Percentiles rank a stretch among this genome's conserved stretches.
Conservation (phyloP, 768 basidiomycete genomes). For the Macrolepiota albuminosa region DNA sequence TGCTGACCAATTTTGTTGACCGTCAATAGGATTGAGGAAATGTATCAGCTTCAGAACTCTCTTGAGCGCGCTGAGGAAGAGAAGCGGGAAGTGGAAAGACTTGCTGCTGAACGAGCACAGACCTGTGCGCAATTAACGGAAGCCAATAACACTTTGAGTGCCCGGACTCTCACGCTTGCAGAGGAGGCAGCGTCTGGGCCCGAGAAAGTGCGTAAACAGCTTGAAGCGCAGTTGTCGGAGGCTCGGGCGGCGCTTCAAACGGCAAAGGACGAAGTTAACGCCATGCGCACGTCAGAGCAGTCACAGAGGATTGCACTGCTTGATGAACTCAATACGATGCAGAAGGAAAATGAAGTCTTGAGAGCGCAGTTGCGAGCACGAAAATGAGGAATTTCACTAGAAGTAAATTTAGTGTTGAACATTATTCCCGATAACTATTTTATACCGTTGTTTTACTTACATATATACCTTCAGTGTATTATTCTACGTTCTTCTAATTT, state of each 20-base stretch:
- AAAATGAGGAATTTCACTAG: constrained; percentile 30
- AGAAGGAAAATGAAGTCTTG: constrained; percentile 70
- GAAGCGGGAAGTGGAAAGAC: constrained; percentile 65
- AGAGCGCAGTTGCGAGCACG: constrained; percentile 65
- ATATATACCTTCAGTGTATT: not conserved
- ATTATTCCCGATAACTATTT: not conserved
- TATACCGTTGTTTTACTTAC: not conserved
- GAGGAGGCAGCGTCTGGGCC: constrained; percentile 59
- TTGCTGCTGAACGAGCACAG: constrained; percentile 69
- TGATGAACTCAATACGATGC: constrained; percentile 82
- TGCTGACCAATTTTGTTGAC: constrained; percentile 6
- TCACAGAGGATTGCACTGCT: constrained; percentile 78
- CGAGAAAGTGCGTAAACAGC: constrained; percentile 53
- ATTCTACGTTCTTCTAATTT: not conserved
- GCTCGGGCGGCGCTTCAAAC: constrained; percentile 55
- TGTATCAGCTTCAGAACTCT: constrained; percentile 51
- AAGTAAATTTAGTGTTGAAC: not conserved
- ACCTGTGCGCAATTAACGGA: constrained; percentile 69
- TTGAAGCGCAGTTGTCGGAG: constrained; percentile 62
- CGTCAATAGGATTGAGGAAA: constrained; percentile 58
- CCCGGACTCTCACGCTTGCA: constrained; percentile 65
- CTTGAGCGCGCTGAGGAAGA: constrained; percentile 58
- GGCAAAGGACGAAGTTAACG: constrained; percentile 65
- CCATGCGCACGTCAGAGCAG: constrained; percentile 68
- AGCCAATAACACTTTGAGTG: constrained; percentile 74